Conservation (phyloP, 441 rosid genomes). For the Erodium chrysanthum region DNA sequence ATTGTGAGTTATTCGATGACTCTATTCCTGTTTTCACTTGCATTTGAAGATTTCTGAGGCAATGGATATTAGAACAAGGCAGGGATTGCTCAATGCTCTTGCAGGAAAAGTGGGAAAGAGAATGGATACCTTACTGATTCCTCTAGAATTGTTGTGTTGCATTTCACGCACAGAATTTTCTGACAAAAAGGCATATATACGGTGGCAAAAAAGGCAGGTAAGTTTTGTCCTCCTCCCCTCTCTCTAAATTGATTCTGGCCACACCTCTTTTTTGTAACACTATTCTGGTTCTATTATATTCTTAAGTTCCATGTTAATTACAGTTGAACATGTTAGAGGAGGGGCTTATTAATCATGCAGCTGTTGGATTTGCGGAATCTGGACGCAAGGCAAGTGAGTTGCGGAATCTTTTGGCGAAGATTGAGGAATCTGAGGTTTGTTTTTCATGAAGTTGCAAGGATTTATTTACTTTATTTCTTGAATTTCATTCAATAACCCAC, state of each 20-base stretch:
- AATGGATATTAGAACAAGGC: constrained; percentile 92
- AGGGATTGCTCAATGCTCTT: constrained; percentile 85
- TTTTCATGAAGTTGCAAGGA: neutral
- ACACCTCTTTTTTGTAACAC: constrained; percentile 10
- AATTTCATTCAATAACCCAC: neutral
- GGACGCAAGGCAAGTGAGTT: constrained; percentile 69
- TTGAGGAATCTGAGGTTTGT: constrained; percentile 95
- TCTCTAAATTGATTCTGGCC: constrained; percentile 20
- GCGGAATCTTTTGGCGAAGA: constrained; percentile 75
- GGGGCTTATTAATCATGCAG: constrained; percentile 86
- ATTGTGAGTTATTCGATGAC: constrained; percentile 15
- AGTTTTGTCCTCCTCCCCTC: constrained; percentile 20
- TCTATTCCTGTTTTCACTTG: constrained; percentile 3
- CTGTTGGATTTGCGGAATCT: constrained; percentile 89
- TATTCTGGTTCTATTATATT: constrained; percentile 12
- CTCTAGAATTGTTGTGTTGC: constrained; percentile 80
- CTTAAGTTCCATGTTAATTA: constrained; percentile 13
- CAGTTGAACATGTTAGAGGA: constrained; percentile 93
- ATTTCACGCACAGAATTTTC: constrained; percentile 92
- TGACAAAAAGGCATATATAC: constrained; percentile 86
- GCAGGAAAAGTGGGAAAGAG: constrained; percentile 87
- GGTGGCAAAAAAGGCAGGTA: constrained; percentile 99
- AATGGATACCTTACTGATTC: constrained; percentile 80
- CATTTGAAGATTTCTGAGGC: constrained; percentile 71
- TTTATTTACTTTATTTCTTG: neutral